Conservation (phyloP, 768 basidiomycete species). For the Candolleomyces eurysporus region DNA sequence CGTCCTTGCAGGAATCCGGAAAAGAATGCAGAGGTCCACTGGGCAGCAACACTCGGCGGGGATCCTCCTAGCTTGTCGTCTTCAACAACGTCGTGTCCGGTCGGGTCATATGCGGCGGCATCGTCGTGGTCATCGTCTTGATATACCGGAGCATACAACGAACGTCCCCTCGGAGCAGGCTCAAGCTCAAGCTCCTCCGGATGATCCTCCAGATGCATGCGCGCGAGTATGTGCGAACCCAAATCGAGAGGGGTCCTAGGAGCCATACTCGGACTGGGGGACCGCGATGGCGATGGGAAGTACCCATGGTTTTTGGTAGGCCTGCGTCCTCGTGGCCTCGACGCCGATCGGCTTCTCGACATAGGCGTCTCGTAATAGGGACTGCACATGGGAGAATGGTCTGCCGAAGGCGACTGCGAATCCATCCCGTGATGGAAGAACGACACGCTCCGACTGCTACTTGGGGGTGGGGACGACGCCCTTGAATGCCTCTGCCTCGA, state of each 20-base stretch:
- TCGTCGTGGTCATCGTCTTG: conserved; percentile 12
- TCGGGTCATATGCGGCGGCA: not conserved
- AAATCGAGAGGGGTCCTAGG: conserved; percentile 45
- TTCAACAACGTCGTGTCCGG: conserved; percentile 5
- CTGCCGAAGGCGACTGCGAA: not conserved
- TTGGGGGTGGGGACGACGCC: conserved; percentile 19
- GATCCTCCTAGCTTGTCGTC: not conserved
- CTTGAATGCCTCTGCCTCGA: conserved; percentile 35
- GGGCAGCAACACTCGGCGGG: not conserved
- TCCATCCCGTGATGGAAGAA: conserved; percentile 6
- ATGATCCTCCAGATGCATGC: conserved; percentile 21
- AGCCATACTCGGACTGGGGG: conserved; percentile 45
- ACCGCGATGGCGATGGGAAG: conserved; percentile 39
- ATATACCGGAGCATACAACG: conserved; percentile 2
- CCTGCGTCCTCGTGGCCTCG: conserved; percentile 32
- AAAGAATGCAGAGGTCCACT: conserved; percentile 8
- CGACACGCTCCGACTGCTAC: conserved; percentile 12
- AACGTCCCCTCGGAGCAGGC: conserved; percentile 9
- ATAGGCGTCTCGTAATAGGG: not conserved
- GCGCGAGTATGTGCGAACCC: conserved; percentile 12
- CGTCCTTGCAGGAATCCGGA: not conserved
- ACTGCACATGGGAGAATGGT: not conserved
- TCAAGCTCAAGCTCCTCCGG: conserved; percentile 26
- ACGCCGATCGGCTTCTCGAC: conserved; percentile 20
- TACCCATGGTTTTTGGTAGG: conserved; percentile 18